Evolutionary conservation across 2,329 filamentous ascomycete genomes (phyloP).

Genomic region (Calonectria multiphialidica): DNA sequence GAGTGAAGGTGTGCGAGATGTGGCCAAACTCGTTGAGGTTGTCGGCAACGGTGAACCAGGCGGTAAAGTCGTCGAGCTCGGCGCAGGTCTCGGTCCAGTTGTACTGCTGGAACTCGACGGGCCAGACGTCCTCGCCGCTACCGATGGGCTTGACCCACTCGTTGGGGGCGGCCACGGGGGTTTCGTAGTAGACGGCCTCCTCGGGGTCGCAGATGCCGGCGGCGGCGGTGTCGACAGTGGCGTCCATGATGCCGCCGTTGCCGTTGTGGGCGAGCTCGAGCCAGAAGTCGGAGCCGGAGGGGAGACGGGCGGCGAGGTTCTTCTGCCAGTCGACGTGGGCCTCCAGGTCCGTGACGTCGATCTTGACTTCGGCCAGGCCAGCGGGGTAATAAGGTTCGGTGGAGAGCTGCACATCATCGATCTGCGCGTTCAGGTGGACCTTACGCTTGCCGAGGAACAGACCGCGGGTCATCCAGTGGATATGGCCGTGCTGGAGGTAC

Average conservation of each 20-base stretch:
- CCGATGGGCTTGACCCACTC: slow-evolving; percentile 10
- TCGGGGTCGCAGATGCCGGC: slow-evolving; percentile 17
- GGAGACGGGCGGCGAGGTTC: slow-evolving; percentile 27
- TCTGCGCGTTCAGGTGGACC: slow-evolving; percentile 28
- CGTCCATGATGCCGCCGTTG: slow-evolving; percentile 30
- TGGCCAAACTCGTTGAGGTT: slow-evolving; percentile 34
- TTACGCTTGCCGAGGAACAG: slow-evolving; percentile 35
- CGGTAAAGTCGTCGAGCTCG: slow-evolving; percentile 28
- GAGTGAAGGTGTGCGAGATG: slow-evolving; percentile 34
- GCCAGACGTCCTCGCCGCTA: slow-evolving; percentile 23
- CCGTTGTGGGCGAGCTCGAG: slow-evolving; percentile 35
- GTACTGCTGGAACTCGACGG: slow-evolving; percentile 16
- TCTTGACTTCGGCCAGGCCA: slow-evolving; percentile 28
- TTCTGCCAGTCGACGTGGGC: slow-evolving; percentile 32
- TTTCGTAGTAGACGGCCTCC: slow-evolving; percentile 22
- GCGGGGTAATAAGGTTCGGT: slow-evolving; percentile 29
- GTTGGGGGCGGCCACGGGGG: slow-evolving; percentile 14
- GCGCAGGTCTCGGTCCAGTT: slow-evolving; percentile 30
- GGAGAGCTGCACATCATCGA: slow-evolving; percentile 32
- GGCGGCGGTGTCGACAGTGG: not conserved
- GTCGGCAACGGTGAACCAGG: slow-evolving; percentile 27
- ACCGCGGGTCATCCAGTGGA: slow-evolving; percentile 36
- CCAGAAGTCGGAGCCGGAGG: slow-evolving; percentile 27
- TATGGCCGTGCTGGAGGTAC: slow-evolving; percentile 33
- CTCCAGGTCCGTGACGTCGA: slow-evolving; percentile 28